Evolutionary conservation across 164 flowering plant species (phyloP), one percentile per base, ranked within the genome.

Genomic region (Pachysandra terminalis): DNA sequence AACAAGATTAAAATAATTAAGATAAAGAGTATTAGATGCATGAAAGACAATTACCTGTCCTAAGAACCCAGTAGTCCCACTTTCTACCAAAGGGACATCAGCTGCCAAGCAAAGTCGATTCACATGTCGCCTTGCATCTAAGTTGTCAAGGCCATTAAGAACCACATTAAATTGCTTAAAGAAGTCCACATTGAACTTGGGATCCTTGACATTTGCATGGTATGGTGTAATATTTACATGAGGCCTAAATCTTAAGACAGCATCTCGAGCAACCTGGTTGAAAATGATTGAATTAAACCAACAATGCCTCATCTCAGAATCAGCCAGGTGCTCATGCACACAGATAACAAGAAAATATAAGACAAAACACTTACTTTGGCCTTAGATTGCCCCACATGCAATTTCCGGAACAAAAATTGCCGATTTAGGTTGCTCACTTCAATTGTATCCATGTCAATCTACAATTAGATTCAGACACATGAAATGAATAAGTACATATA

Each of bases 371-470:
- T 78, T 70, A 90, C 99, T 76, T 90, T 92, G 55, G 97, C 97
- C 84, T 95, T 95, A 0, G 99, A 92, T 74, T 78, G 94, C 67
- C 99, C 97, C 68, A 95, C 99, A 77, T 92, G 99, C 7, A 83
- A 81, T 75, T 87, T 72, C 19, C 97, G 83, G 64, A 95, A 95
- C 73, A 95, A 82, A 81, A 95, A 95, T 67, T 95, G 99, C 63
- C 99, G 82, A 71, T 92, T 92, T 63, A 95, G 81, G 85, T 95
- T 95, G 67, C 99, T 95, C 68, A 95, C 99, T 88, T 95, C 99
- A 61, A 95, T 95, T 53, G 97, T 95, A 72, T 95, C 99, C 99
- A 92, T 84, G 81, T 95, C 99, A 81, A 95, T 92, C 99, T 95
- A 84, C 81, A 81, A 69, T 61, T 68, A 40, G 60, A 25, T 41